Evolutionary conservation across 257 asterid genomes (phyloP).

Genomic region (Rehmannia glutinosa): DNA sequence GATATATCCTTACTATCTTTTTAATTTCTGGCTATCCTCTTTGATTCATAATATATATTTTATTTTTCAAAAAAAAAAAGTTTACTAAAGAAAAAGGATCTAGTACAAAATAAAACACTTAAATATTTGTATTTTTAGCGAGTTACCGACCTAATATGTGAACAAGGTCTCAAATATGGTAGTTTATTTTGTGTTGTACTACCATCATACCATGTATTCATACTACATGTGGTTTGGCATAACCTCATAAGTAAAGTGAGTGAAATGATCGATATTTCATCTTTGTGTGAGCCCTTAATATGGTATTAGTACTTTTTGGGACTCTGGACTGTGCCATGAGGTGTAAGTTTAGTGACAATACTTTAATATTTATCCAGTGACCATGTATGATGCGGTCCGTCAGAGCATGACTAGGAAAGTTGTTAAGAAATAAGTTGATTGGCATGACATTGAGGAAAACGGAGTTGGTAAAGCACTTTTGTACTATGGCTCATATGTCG

Average conservation of each 20-base stretch:
- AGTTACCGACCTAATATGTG: neutral
- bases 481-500: neutral
- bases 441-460: neutral
- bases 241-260: neutral
- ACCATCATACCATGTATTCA: neutral
- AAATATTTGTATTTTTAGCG: neutral
- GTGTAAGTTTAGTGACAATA: neutral
- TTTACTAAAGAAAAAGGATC: neutral
- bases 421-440: neutral
- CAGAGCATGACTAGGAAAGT: no score
- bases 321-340: neutral
- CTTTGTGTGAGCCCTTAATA: no score
- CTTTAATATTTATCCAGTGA: neutral
- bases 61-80: neutral
- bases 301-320: neutral
- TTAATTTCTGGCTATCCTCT: conserved; percentile 2
- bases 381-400: no score
- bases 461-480: neutral
- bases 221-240: neutral
- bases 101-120: neutral
- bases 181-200: neutral
- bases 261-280: neutral
- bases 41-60: neutral
- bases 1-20: no score
- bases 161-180: neutral